Conservation (phyloP, 345 rosid genomes). For the Acer negundo region DNA sequence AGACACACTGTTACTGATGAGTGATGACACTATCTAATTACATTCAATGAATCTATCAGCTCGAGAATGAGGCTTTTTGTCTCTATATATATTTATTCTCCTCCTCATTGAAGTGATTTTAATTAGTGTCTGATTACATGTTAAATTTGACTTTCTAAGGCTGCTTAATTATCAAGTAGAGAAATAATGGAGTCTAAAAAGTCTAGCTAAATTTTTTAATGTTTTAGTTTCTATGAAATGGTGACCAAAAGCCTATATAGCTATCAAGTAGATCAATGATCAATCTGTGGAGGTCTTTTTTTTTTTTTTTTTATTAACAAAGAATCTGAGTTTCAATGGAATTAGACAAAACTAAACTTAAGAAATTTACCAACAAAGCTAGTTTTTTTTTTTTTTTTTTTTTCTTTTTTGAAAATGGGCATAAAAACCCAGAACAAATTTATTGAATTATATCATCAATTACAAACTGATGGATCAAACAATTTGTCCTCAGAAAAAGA, state of each 20-base stretch:
- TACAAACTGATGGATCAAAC: too few relatives aligned
- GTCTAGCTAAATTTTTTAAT: background rate
- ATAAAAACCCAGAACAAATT: too few relatives aligned
- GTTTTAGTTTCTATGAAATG: background rate
- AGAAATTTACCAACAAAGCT: background rate
- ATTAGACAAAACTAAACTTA: background rate
- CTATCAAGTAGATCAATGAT: background rate
- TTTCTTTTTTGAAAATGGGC: too few relatives aligned
- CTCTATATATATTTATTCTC: background rate
- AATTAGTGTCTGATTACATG: background rate
- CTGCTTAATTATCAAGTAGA: background rate
- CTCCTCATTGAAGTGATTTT: background rate
- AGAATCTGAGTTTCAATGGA: background rate
- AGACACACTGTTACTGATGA: background rate
- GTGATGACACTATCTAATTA: background rate
- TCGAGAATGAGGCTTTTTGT: conserved; percentile 16
- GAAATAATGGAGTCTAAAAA: background rate
- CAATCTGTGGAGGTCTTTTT: background rate
- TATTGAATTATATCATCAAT: too few relatives aligned
- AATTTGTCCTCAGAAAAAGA: too few relatives aligned
- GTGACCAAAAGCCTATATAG: background rate
- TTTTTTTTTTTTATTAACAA: too few relatives aligned
- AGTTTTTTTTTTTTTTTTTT: background rate
- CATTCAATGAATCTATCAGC: conserved; percentile 25
- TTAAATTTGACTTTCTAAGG: conserved; percentile 2